Conservation (phyloP, 23 red algal species). For the Gracilaria vermiculophylla region DNA sequence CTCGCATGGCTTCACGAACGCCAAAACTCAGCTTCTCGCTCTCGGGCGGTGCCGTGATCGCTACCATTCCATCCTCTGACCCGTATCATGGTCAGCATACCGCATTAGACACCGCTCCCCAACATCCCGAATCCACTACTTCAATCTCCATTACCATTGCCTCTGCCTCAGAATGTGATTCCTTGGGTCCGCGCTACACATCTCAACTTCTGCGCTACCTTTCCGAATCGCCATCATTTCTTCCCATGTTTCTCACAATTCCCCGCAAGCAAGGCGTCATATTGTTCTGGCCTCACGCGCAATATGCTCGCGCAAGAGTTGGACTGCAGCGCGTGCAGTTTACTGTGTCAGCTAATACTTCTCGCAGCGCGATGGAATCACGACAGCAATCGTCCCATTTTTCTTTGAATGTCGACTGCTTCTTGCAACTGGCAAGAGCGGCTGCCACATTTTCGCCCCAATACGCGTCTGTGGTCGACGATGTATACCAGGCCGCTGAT, state of each 20-base stretch:
- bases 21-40: background rate
- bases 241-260: background rate
- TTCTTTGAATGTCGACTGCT: background rate
- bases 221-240: background rate
- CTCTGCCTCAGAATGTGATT: background rate
- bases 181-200: background rate
- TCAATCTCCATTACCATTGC: background rate
- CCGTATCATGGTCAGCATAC: too few relatives aligned
- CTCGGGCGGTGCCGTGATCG: background rate
- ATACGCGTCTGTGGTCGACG: background rate
- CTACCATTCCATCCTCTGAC: background rate
- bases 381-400: background rate
- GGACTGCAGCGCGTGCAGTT: background rate
- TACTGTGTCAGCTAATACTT: background rate
- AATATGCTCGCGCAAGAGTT: background rate
- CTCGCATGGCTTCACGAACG: background rate
- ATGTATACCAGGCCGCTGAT: background rate
- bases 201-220: background rate
- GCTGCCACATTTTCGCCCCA: constrained; percentile 4
- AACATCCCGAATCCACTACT: background rate
- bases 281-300: constrained; percentile 9
- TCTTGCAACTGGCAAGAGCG: background rate
- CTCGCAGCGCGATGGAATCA: background rate
- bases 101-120: background rate
- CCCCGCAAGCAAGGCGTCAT: background rate